A percentile compares a stretch with the other conserved stretches of the same genome.
These are phyloP conservation scores for Salmacisia buchloeana DNA, from an alignment of 1,284 basidiomycete genomes.

Conservation along the genomic window DNA sequence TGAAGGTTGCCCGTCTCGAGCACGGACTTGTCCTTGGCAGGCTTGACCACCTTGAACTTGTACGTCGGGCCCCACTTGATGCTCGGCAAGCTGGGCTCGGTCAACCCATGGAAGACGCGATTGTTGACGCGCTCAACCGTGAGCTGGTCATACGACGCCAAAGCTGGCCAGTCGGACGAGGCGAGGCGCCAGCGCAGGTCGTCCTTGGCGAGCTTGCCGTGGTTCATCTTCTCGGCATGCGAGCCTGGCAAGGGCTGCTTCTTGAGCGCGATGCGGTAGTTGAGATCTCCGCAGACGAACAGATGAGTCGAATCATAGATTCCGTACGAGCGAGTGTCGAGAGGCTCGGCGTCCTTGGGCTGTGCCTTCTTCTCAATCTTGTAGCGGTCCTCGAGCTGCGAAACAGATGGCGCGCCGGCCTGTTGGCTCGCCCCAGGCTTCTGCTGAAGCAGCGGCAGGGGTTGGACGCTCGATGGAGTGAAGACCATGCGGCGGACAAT, in stretches of 20 bases:
- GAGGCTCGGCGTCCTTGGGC: conserved; percentile 23
- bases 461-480: conserved; percentile 21
- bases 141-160: conserved; percentile 44
- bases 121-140: conserved; percentile 19
- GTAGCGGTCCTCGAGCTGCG: conserved; percentile 49
- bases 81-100: conserved; percentile 27
- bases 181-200: conserved; percentile 22
- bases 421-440: conserved; percentile 49
- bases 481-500: conserved; percentile 81
- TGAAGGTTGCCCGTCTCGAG: neutral
- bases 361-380: conserved; percentile 56
- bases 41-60: conserved; percentile 39
- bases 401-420: conserved; percentile 11
- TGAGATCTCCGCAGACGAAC: conserved; percentile 50
- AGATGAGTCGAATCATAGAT: conserved; percentile 49
- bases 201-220: conserved; percentile 5
- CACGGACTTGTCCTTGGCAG: conserved; percentile 18
- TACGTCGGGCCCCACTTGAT: conserved; percentile 42
- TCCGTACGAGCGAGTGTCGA: conserved; percentile 34
- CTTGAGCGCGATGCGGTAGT: conserved; percentile 46
- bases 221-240: conserved; percentile 1
- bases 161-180: conserved; percentile 29
- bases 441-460: conserved; percentile 27
- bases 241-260: conserved; percentile 16
- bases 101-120: conserved; percentile 42